phyloP scores from a whole-genome alignment of 345 rosid genomes.

The Boechera retrofracta region DNA sequence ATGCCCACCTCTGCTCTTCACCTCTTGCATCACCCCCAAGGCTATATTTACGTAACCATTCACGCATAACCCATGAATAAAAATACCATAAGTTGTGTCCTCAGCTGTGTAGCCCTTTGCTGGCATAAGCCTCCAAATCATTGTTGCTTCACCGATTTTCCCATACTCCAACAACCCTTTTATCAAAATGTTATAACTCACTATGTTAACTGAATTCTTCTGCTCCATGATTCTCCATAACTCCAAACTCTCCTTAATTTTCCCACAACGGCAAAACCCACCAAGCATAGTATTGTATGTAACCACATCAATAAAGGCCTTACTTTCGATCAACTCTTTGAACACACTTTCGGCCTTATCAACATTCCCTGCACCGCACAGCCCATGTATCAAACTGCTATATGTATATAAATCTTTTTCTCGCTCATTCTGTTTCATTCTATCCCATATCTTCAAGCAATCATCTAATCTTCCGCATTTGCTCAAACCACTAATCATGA shows the following conservation, averaged over 20 bases:
- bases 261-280: slow-evolving; percentile 70
- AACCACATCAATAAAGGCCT: slow-evolving; percentile 62
- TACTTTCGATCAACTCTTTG: slow-evolving; percentile 64
- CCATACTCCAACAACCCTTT: slow-evolving; percentile 71
- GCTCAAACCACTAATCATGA: slow-evolving; percentile 84
- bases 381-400: slow-evolving; percentile 70
- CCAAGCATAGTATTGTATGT: slow-evolving; percentile 77
- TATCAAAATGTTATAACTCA: slow-evolving; percentile 77
- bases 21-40: slow-evolving; percentile 59
- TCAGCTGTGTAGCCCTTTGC: slow-evolving; percentile 59
- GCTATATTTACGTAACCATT: slow-evolving; percentile 81
- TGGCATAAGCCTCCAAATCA: slow-evolving; percentile 64
- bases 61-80: slow-evolving; percentile 80
- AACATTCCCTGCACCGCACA: slow-evolving; percentile 66
- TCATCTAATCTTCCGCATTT: slow-evolving; percentile 73
- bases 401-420: slow-evolving; percentile 69
- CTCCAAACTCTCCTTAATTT: slow-evolving; percentile 67
- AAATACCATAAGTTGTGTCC: slow-evolving; percentile 64
- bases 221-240: slow-evolving; percentile 80
- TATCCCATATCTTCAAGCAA: slow-evolving; percentile 74
- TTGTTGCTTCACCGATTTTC: slow-evolving; percentile 69
- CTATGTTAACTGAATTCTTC: slow-evolving; percentile 57
- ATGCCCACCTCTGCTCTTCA: slow-evolving; percentile 51
- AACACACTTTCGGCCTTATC: slow-evolving; percentile 72
- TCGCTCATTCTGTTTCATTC: slow-evolving; percentile 72